Evolutionary conservation across 2,329 filamentous ascomycete species (phyloP), one percentile per base, ranked within the genome.

Genomic region (Purpureocillium takamizusanense): DNA sequence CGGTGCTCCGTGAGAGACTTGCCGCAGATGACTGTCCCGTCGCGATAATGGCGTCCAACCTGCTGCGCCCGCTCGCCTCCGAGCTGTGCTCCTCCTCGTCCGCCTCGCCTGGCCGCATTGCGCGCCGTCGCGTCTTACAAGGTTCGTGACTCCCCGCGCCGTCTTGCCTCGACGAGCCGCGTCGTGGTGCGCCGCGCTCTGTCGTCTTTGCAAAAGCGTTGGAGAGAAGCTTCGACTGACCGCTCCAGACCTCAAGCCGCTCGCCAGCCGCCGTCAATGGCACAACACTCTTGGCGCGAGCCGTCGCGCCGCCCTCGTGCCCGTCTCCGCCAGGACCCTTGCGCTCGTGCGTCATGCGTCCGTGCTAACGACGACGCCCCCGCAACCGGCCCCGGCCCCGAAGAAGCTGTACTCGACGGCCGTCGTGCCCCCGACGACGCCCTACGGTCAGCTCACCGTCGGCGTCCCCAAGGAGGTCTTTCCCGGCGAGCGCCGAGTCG

Each of bases 391-490:
- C 15, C 39, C 41, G n/a, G n/a, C n/a, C n/a, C n/a, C n/a, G n/a
- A n/a, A n/a, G n/a, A 51, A 54, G 15, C 44, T 54, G 10, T 67
- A 65, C 48, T 67, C 67, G 14, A 66, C 68, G 5, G 49, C 49
- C 31, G 52, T 52, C 23, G 55, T 59, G 4, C 53, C 70, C 12
- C 59, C 63, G 3, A 69, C 70, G 17, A 72, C 61, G 3, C 84
- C 86, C 1, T 94, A 88, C 58, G 66, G 73, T 15, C 68, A 80
- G 33, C 72, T 94, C 40, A 83, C 78, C 4, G 78, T 95, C 35
- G 87, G 87, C 41, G 76, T 92, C 4, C 86, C 86, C 12, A 77
- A 74, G 41, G 88, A 95, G 60, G 82, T 76, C n/a, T 87, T 75
- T 51, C 75, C 79, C 1, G 77, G 81, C 41, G 88, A 95, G 64